Base-by-base conservation (phyloP, 805 yeast species). In the Metschnikowia arizonensis region DNA sequence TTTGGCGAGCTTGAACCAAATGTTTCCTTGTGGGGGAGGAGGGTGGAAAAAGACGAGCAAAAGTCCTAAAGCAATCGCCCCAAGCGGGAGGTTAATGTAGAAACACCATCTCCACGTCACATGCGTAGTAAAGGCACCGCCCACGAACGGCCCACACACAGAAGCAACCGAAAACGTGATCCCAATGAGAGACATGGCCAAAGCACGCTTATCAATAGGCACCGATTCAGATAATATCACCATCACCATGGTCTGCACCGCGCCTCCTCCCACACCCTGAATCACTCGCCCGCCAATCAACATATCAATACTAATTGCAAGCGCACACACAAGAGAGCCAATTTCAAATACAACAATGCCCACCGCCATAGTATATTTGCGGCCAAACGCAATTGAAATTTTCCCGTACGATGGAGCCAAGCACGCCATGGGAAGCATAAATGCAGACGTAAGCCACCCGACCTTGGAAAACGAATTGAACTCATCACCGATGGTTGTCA, bases 21-120 rank as follows among this genome's bases (percentile, higher is more conserved):
- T 44, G 15, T 62, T 56, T 11, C 76, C 75, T n/a, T 56, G 55
- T 1, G 78, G 72, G 30, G 57, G 61, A 5, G 78, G 78, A 10
- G 83, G 81, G 25, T 69, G 64, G 58, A 77, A 74, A 15, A 72
- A 65, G 4, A 71, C 47, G 3, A 69, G 39, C 14, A 78, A 57
- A 6, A 70, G 50, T 0, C 58, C 56, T 15, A 71, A 56, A 0
- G 79, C 75, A 0, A 68, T 44, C 1, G 83, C 88, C 14, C 86
- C 85, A 29, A 82, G 61, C 2, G 88, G 87, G 30, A 85, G 60
- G 60, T 83, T 84, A 50, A 85, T 70, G 62, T 79, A 85, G 58
- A 83, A 85, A 55, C 87, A 79, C 88, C 89, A 83, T 55, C 89
- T 69, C 89, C 89, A 84, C n/a, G 78, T 64, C 4, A 73, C 78